Base-by-base conservation (phyloP, 805 yeast genomes). In the Myxozyma neglecta region DNA sequence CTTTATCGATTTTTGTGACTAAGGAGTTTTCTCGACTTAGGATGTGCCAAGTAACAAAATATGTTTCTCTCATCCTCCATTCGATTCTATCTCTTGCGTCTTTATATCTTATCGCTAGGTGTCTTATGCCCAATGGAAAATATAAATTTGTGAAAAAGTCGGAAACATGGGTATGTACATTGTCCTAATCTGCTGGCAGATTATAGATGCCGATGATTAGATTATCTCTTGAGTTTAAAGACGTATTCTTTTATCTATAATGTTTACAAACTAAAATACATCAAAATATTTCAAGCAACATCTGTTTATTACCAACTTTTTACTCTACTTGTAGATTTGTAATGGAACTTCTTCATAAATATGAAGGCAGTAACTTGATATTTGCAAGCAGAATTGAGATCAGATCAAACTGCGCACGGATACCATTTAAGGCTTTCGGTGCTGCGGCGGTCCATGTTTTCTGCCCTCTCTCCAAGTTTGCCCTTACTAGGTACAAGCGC, bases 161-260 rank as follows among this genome's bases (percentile, higher is more conserved):
- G 42, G n/a, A 39, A 39, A 39, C 14, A 20, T 37, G 32, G 34
- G 43, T 32, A 16, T n/a, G 11, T n/a, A 18, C 37, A 47, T 32
- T 34, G 36, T 47, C 51, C 53, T 50, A 44, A 50, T 50, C 53
- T 50, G 53, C 53, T 37, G 53, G 53, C 53, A 50, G 53, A 50
- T 50, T 35, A 36, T 50, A 50, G 53, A 50, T 36, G 53, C 44
- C 44, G n/a, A 44, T 37, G 53, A 50, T 50, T 50, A 20, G 44
- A 18, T 35, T 9, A 18, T 10, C 51, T 29, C 18, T 20, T 18
- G 20, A 20, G 37, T 18, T n/a, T 35, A 14, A 49, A 36, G 14
- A 48, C 14, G n/a, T 24, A 11, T 24, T 46, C 4, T n/a, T 42
- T n/a, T 42, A 16, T 42, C 10, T n/a, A 42, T 16, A 5, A n/a